A percentile compares a stretch with the other conserved stretches of the same genome.
Evolutionary conservation across 805 yeast species (phyloP).

Genomic region (Cyberlindnera bimundalis): DNA sequence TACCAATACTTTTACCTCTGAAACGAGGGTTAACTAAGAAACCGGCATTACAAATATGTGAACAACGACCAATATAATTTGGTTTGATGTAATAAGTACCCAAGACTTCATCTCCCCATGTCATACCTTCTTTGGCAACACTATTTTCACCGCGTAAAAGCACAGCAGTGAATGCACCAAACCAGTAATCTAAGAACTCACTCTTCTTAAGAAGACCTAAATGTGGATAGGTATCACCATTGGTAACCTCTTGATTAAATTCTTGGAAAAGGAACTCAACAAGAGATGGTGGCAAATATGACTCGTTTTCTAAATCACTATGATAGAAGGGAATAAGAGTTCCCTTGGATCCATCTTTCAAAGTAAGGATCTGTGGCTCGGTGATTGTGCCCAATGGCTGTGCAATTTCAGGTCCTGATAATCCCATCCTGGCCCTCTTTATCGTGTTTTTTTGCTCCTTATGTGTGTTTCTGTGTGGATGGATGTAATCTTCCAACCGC

Average conservation of each 20-base stretch:
- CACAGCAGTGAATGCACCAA: conserved; percentile 60
- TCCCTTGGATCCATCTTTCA: conserved; percentile 45
- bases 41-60: conserved; percentile 87
- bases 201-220: conserved; percentile 37
- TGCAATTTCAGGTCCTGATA: conserved; percentile 31
- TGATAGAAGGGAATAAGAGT: conserved; percentile 61
- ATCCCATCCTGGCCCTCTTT: too few relatives aligned
- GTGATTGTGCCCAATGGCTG: conserved; percentile 34
- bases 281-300: conserved; percentile 47
- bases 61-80: conserved; percentile 78
- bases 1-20: conserved; percentile 72
- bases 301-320: conserved; percentile 24
- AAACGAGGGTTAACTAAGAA: conserved; percentile 59
- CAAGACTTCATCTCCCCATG: conserved; percentile 47
- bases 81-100: conserved; percentile 86
- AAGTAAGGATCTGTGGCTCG: conserved; percentile 31
- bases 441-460: too few relatives aligned
- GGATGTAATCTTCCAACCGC: too few relatives aligned
- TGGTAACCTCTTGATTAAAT: conserved; percentile 63
- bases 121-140: conserved; percentile 20
- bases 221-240: conserved; percentile 76
- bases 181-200: conserved; percentile 65
- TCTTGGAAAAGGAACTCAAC: conserved; percentile 43
- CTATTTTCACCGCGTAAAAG: conserved; percentile 44
- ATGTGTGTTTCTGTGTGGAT: too few relatives aligned